Base-by-base conservation (phyloP, 768 basidiomycete species). In the Macrolepiota dolichaula region DNA sequence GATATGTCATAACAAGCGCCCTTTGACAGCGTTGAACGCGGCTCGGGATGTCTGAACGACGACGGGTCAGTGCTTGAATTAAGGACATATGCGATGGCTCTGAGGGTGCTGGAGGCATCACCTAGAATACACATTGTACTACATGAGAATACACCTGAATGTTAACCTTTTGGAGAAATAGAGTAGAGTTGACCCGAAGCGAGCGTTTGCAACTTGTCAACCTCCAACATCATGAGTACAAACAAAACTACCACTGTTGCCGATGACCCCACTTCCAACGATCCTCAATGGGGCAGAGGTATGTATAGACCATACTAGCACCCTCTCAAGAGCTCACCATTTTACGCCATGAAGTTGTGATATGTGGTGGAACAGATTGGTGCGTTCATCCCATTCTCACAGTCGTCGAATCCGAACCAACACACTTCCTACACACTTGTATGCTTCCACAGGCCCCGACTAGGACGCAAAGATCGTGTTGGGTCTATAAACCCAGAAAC, bases 341-440 rank as follows among this genome's bases (percentile, higher is more conserved):
- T 62, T 56, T 63, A 64, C 55, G 36, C 51, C 59, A 17, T 29
- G 22, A 61, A 96, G 93, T 93, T 42, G 73, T 93, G 65, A 87
- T 95, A 65, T 90, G 88, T 68, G 93, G 93, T 56, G 93, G 93
- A 55, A 92, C 89, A 24, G 89, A 92, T 74, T 94, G 93, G 92
- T 94, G 70, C 70, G 85, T 78, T 61, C 54, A 50, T 63, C 63
- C 55, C 55, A 61, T 72, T 72, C 72, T 73, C 71, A 74, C 70
- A 69, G 67, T 65, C 55, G 51, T 44, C 51, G 63, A 63, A 55
- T 62, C 61, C 61, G 5, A 68, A 65, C 66, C 64, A 63, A 68
- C 57, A 56, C 63, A 61, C 58, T 47, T 64, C 67, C 58, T 62
- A 57, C 57, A 35, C 46, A 57, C 56, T 65, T 36, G 36, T 54